Percentiles rank a stretch among this genome's conserved stretches.
These are phyloP conservation scores for Phyllosticta citriasiana DNA, from an alignment of 2,329 filamentous ascomycete genomes.

Conservation along the genomic window DNA sequence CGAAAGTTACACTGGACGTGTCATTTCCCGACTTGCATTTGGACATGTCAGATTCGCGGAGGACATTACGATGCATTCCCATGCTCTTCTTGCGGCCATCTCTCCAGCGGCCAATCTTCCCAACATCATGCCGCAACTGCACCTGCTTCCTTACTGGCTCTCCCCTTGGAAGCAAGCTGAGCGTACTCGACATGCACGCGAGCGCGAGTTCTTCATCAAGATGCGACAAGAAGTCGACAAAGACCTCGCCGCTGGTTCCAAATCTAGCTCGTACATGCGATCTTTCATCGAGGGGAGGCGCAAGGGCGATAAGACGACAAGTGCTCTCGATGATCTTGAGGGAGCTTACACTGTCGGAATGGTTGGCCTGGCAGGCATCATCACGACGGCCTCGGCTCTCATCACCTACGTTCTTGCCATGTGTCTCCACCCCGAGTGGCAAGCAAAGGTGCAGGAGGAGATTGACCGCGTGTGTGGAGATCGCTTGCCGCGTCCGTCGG, in stretches of 20 bases:
- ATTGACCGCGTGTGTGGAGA: constrained; percentile 15
- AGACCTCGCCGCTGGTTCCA: not conserved
- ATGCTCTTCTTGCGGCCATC: constrained; percentile 3
- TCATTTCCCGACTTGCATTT: not conserved
- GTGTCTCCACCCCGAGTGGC: constrained; percentile 12
- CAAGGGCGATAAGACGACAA: not conserved
- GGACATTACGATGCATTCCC: not conserved
- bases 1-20: constrained; percentile 6
- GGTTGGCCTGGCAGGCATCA: constrained; percentile 7
- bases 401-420: constrained; percentile 16
- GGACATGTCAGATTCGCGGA: not conserved
- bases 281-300: not conserved
- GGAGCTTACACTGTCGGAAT: constrained; percentile 7
- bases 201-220: constrained; percentile 6
- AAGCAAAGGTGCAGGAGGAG: constrained; percentile 14
- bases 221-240: not conserved
- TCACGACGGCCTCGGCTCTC: constrained; percentile 13
- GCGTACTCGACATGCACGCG: not conserved
- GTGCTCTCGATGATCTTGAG: constrained; percentile 2
- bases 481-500: constrained; percentile 15
- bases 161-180: constrained; percentile 9
- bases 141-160: not conserved
- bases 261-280: constrained; percentile 4
- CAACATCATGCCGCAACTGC: constrained; percentile 8
- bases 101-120: constrained; percentile 6